Base-by-base conservation (phyloP, 148 eudicot genomes). In the Vaccinium macrocarpon region DNA sequence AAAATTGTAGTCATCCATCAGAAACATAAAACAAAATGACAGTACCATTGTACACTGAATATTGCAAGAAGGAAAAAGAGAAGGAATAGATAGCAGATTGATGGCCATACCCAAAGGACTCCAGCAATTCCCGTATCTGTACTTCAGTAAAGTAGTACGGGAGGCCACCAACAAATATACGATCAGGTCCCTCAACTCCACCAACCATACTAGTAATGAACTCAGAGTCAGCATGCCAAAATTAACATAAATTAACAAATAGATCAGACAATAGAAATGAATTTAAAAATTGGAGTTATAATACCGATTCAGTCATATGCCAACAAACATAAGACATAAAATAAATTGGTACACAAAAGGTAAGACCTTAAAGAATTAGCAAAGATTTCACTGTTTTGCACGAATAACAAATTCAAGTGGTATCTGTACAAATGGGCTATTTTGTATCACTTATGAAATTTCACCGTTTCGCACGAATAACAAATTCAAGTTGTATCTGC, bases 81-180 rank as follows among this genome's bases (percentile, higher is more conserved):
- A 27, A 53, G 9, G 23, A 18, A 71, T 70, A 70, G 19, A 71
- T 1, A 12, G 12, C 14, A 75, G 27, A 38, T 25, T 59, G 4
- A 25, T 52, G 38, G 15, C 59, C 76, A 68, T 90, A 91, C 95
- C 98, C 98, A 87, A 96, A 96, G 50, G 96, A 89, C 85, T 93
- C 95, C 70, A 96, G 90, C 83, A 96, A 83, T 85, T 96, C 96
- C 86, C 92, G 87, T 82, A 96, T 94, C 89, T 96, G 98, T 68
- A 79, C 90, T 90, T 96, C 98, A 32, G 94, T 90, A 84, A 96
- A 92, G 81, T 92, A 92, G 88, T 96, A 96, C 11, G 98, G 98
- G 82, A 96, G 88, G 51, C 98, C 98, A 75, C 98, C 98, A 82
- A 96, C 93, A 89, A 96, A 96, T 8, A 96, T 89, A 71, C 98